A percentile compares a stretch with the other conserved stretches of the same genome.
phyloP scores from a whole-genome alignment of 805 yeast genomes.

The Vanderwaltozyma polyspora region DNA sequence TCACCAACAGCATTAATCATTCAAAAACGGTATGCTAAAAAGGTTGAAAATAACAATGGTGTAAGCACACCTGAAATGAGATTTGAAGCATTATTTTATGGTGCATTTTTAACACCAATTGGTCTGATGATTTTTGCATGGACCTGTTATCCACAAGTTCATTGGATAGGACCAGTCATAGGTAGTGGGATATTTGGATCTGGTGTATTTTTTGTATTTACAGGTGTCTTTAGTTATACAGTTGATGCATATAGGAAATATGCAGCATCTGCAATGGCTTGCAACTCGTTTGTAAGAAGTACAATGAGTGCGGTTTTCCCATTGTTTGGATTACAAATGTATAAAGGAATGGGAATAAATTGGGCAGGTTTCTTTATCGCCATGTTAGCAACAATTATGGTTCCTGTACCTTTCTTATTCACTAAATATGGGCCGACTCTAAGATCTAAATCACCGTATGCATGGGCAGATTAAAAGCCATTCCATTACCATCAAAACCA shows the following conservation, averaged over 20 bases:
- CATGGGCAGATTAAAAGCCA: slow-evolving; percentile 31
- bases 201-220: slow-evolving; percentile 56
- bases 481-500: too few species aligned
- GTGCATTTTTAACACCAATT: slow-evolving; percentile 53
- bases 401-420: slow-evolving; percentile 47
- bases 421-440: slow-evolving; percentile 35
- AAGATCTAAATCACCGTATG: slow-evolving; percentile 37
- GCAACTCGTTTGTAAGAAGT: slow-evolving; percentile 42
- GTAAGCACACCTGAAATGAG: slow-evolving; percentile 47
- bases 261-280: slow-evolving; percentile 43
- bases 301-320: slow-evolving; percentile 48
- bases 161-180: slow-evolving; percentile 62
- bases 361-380: slow-evolving; percentile 50
- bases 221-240: slow-evolving; percentile 51
- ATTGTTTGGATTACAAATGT: slow-evolving; percentile 47
- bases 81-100: slow-evolving; percentile 49
- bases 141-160: slow-evolving; percentile 49
- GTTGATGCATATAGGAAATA: slow-evolving; percentile 48
- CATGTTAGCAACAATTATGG: slow-evolving; percentile 37
- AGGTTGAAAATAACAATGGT: slow-evolving; percentile 36
- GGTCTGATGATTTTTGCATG: slow-evolving; percentile 70
- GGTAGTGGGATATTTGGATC: slow-evolving; percentile 69
- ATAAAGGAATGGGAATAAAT: slow-evolving; percentile 40
- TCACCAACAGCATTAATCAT: slow-evolving; percentile 33
- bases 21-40: slow-evolving; percentile 36